Base-by-base conservation (phyloP, 225 moss, liverwort and hornwort species). In the Pseudisothecium myosuroides region DNA sequence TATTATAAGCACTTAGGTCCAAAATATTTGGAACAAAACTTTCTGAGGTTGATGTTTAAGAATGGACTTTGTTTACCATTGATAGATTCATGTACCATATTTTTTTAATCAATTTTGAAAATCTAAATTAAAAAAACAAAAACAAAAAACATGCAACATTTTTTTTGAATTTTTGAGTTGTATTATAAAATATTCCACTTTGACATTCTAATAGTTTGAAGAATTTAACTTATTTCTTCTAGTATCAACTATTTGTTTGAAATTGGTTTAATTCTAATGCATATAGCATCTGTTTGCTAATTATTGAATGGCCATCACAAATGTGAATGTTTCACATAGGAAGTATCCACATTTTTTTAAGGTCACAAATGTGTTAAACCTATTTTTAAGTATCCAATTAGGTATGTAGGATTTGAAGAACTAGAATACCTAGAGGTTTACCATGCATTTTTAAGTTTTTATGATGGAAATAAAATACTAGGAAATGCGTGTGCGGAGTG, bases 271-370 rank as follows among this genome's bases (percentile, higher is more conserved):
- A 26, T 41, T 72, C 14, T 15, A 27, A 15, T 72, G 11, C 41
- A 43, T 41, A 71, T 11, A 41, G 7, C 24, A 39, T 39, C 1
- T 1, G 2, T 72, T 72, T 72, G 5, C 7, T 27, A 43, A 72
- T 72, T 72, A 72, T 43, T 43, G 9, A 43, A 3, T 14, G 3
- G 8, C 5, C 6, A 27, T 72, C 1, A 3, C 24, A 24, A 14
- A 2, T 1, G 2, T 14, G 14, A 14, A 2, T 1, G 2, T 14
- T 39, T 41, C 34, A 69, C 2, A 1, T 69, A 14, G 14, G 41
- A 69, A 41, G 14, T 24, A 39, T 24, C 34, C 1, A 39, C 41
- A 24, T 41, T 41, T 8, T 69, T 14, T 24, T 24, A n/a, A n/a
- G 14, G 11, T 0, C 0, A 69, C 39, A 39, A 69, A 24, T 24